These are phyloP conservation scores for Saccharum officinarum DNA, from an alignment of 176 grass and related monocot species.

Conservation along the genomic window DNA sequence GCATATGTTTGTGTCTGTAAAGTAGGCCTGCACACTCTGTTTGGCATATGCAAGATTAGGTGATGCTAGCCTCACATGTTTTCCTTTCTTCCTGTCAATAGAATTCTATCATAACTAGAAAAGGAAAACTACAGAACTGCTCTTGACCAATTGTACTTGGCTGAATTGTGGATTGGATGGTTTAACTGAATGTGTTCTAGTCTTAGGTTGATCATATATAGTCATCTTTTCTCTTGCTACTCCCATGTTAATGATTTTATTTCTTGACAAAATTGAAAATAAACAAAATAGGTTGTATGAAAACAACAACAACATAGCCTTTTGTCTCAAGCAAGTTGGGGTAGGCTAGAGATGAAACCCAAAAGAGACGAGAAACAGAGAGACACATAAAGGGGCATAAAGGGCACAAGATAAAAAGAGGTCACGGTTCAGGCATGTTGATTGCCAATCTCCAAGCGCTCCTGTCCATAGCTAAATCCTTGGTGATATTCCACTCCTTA, in stretches of 20 bases:
- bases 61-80: neutral
- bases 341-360: no score
- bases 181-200: neutral
- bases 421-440: no score
- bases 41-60: neutral
- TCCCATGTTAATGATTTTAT: constrained; percentile 6
- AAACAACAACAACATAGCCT: no score
- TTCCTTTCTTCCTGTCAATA: neutral
- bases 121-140: neutral
- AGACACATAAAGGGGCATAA: no score
- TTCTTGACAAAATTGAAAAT: neutral
- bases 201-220: neutral
- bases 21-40: neutral
- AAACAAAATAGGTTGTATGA: neutral
- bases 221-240: constrained; percentile 8
- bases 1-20: neutral
- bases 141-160: neutral
- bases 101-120: neutral
- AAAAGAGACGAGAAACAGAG: no score
- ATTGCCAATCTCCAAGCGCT: no score
- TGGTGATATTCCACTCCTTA: no score
- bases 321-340: no score
- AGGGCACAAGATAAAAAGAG: no score
- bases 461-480: no score
- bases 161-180: neutral